Percentiles rank a stretch among this genome's conserved stretches.
Conservation (phyloP, 345 rosid species). For the Viola odorata region DNA sequence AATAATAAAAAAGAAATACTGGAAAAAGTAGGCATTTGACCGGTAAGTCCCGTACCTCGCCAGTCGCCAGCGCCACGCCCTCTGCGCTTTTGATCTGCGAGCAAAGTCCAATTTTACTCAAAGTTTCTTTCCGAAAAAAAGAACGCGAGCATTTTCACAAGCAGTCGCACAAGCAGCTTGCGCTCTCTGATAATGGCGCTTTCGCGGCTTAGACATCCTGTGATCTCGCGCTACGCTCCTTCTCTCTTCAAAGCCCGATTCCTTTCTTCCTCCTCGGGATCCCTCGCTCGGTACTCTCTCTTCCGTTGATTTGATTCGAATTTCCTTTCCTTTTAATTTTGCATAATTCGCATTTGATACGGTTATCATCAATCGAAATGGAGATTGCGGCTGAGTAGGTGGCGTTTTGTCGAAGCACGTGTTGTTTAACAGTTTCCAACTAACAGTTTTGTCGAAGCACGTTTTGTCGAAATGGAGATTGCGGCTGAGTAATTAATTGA, state of each 20-base stretch:
- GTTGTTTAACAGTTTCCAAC: background rate
- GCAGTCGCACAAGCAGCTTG: too few relatives aligned
- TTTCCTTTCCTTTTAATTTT: background rate
- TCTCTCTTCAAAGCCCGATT: conserved; percentile 60
- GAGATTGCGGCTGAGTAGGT: background rate
- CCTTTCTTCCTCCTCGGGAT: conserved; percentile 45
- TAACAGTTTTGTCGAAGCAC: too few relatives aligned
- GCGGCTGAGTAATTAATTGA: background rate
- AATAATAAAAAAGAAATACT: too few relatives aligned
- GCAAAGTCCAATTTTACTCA: too few relatives aligned
- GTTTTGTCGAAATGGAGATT: background rate
- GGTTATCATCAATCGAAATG: background rate
- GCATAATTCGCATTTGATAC: background rate
- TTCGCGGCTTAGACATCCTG: conserved; percentile 73
- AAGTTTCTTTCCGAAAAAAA: too few relatives aligned
- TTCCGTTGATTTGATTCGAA: background rate
- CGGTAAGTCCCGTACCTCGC: too few relatives aligned
- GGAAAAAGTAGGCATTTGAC: too few relatives aligned
- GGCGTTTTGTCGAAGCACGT: background rate
- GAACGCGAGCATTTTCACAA: too few relatives aligned
- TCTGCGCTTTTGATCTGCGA: too few relatives aligned
- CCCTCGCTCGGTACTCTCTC: conserved; percentile 42
- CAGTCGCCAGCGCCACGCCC: too few relatives aligned
- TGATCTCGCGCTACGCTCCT: conserved; percentile 45
- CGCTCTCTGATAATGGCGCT: conserved; percentile 48